Evolutionary conservation across 1,139 yeast genomes (phyloP), one percentile per base, ranked within the genome.

Genomic region (Saccharomyces hybrid): DNA sequence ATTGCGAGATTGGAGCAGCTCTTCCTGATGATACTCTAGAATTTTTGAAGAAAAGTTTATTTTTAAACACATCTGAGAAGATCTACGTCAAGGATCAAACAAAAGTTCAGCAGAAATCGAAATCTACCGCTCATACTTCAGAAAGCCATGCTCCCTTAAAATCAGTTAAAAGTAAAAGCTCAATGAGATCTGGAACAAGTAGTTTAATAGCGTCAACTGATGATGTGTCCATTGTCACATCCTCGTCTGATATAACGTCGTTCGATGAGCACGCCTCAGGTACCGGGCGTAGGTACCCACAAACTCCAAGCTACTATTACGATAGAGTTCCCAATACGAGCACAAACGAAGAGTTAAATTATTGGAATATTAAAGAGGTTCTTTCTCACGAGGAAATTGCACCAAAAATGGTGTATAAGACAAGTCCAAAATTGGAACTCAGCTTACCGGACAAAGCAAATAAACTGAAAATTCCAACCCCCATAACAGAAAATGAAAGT

Each of bases 1-100:
- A 82, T 14, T 77, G 83, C 51, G 75, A 75, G 3, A 80, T 81
- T 49, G 97, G 96, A 4, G 80, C 75, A 3, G 76, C 83, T 0
- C 69, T 90, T 19, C 77, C 76, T 50, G 82, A 80, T 53, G 66
- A 68, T 1, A 74, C 83, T 1, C 75, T 87, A 44, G 76, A 77
- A 34, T 66, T 72, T 2, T 63, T 84, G 1, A 62, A 74, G 1
- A 62, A 65, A 1, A 63, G 73, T 4, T 59, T 73, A 14, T 75
- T 74, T 50, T 62, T 66, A 21, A 69, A 69, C 54, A 72, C 72
- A 26, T 71, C 73, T 4, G 68, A 71, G 9, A 82, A 80, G 59
- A 67, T 84, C 49, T 68, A 71, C 44, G 69, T 84, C 2, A 69
- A 72, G 27, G 82, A 79, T 55, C 77, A 57, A 31, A 70, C 53